Percentiles rank a stretch among this genome's conserved stretches.
These are phyloP conservation scores for Dactylellina parvicollis DNA, from an alignment of 2,329 filamentous ascomycete species.

Conservation along the genomic window DNA sequence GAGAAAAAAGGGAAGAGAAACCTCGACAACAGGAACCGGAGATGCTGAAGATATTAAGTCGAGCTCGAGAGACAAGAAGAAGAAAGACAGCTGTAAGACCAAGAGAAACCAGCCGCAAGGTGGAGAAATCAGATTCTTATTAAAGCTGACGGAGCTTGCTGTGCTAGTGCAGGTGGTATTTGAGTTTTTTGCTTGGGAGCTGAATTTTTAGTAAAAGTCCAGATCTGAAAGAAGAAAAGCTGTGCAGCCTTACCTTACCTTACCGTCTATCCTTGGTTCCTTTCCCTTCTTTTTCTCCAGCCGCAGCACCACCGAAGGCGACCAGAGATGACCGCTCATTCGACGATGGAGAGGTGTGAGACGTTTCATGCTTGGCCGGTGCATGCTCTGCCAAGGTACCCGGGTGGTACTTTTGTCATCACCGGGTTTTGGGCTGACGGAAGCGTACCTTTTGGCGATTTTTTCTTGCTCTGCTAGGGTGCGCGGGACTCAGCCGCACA, in stretches of 20 bases:
- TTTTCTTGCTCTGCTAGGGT: not conserved
- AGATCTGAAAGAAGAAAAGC: constrained; percentile 1
- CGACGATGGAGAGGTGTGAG: constrained; percentile 28
- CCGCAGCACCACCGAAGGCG: constrained; percentile 36
- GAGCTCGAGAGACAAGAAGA: constrained; percentile 4
- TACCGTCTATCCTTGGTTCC: constrained; percentile 9
- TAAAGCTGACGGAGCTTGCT: constrained; percentile 46
- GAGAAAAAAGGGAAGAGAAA: not conserved
- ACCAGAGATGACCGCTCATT: not conserved
- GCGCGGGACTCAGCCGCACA: constrained; percentile 40
- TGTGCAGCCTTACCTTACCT: constrained; percentile 27
- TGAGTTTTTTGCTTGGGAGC: constrained; percentile 52
- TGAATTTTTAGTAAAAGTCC: constrained; percentile 15
- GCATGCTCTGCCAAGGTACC: constrained; percentile 6
- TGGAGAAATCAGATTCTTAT: constrained; percentile 38
- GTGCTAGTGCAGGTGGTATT: constrained; percentile 40
- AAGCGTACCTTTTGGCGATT: constrained; percentile 10
- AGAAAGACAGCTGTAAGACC: not conserved
- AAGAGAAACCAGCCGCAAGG: constrained; percentile 17
- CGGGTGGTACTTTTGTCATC: not conserved
- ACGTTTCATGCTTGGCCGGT: constrained; percentile 31
- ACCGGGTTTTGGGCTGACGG: not conserved
- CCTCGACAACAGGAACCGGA: constrained; percentile 4
- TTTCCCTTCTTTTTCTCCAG: constrained; percentile 19
- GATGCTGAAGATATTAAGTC: constrained; percentile 28